phyloP scores from a whole-genome alignment of 306 rosid species.

The Fagus crenata region DNA sequence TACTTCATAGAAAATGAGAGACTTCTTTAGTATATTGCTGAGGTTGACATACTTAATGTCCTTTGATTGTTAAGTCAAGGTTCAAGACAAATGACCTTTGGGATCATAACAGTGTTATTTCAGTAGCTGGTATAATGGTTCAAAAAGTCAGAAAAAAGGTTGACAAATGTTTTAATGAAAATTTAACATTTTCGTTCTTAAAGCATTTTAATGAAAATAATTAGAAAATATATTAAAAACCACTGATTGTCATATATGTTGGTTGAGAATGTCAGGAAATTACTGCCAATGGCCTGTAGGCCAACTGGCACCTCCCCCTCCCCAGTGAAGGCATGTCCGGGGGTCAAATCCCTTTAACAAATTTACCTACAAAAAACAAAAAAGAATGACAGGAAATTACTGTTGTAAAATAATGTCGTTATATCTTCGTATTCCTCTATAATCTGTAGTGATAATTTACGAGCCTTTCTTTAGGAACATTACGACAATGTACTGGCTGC shows the following conservation, averaged over 20 bases:
- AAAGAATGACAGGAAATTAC: conserved; percentile 4
- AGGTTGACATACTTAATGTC: background rate
- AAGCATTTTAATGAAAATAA: background rate
- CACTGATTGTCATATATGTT: background rate
- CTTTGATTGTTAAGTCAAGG: background rate
- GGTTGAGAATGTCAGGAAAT: conserved; percentile 17
- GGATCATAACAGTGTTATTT: background rate
- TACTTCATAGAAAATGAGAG: background rate
- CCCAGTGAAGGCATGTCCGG: too few species aligned
- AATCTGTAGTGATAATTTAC: background rate
- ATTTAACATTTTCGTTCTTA: background rate
- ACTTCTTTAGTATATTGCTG: background rate
- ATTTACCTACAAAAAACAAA: too few species aligned
- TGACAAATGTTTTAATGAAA: background rate
- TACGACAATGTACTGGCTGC: conserved; percentile 1
- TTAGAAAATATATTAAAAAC: background rate
- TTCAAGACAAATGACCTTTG: background rate
- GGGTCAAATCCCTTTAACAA: too few species aligned
- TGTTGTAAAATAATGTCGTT: background rate
- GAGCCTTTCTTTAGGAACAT: background rate
- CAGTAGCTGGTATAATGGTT: background rate
- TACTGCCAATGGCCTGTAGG: too few species aligned
- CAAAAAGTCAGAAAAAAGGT: background rate
- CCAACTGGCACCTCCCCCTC: too few species aligned
- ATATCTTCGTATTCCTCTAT: background rate